phyloP scores from a whole-genome alignment of 257 asterid genomes.

The Ligustrum vulgare region DNA sequence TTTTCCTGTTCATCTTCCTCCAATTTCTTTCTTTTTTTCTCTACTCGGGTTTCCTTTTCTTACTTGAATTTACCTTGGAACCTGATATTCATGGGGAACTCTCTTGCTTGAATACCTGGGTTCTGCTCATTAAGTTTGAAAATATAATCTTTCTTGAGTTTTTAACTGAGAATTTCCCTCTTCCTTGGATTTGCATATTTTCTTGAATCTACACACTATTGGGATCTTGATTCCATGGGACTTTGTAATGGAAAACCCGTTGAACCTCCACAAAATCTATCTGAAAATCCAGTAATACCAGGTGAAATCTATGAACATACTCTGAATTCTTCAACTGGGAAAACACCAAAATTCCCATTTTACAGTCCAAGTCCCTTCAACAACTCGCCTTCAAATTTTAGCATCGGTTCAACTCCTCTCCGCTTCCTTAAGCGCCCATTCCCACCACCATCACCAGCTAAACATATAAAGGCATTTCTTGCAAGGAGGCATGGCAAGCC shows the following conservation, averaged over 20 bases:
- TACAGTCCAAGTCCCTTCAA: slow-evolving; percentile 98
- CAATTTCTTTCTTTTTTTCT: slow-evolving; percentile 1
- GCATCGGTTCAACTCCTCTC: slow-evolving; percentile 78
- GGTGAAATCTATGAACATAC: slow-evolving; percentile 46
- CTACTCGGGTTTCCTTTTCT: slow-evolving; percentile 24
- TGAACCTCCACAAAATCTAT: slow-evolving; percentile 50
- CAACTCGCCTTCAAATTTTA: slow-evolving; percentile 78
- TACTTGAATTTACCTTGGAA: slow-evolving; percentile 16
- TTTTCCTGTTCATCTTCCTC: slow-evolving; percentile 23
- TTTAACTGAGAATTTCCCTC: neutral
- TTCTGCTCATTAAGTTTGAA: slow-evolving; percentile 38
- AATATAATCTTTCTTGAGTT: slow-evolving; percentile 28
- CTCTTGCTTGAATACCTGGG: slow-evolving; percentile 24
- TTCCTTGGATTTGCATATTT: slow-evolving; percentile 5
- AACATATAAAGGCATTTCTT: slow-evolving; percentile 86
- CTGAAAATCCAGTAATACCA: slow-evolving; percentile 53
- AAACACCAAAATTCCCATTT: slow-evolving; percentile 86
- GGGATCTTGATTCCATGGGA: slow-evolving; percentile 75
- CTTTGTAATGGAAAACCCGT: slow-evolving; percentile 92
- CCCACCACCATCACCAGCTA: slow-evolving; percentile 98
- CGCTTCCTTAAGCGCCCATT: slow-evolving; percentile 81
- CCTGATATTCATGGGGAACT: slow-evolving; percentile 10
- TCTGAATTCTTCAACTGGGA: slow-evolving; percentile 60
- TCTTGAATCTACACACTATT: slow-evolving; percentile 22
- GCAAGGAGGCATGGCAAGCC: slow-evolving; percentile 94